phyloP scores from a whole-genome alignment of 2,329 filamentous ascomycete genomes.

The Hypoxylon sp. region DNA sequence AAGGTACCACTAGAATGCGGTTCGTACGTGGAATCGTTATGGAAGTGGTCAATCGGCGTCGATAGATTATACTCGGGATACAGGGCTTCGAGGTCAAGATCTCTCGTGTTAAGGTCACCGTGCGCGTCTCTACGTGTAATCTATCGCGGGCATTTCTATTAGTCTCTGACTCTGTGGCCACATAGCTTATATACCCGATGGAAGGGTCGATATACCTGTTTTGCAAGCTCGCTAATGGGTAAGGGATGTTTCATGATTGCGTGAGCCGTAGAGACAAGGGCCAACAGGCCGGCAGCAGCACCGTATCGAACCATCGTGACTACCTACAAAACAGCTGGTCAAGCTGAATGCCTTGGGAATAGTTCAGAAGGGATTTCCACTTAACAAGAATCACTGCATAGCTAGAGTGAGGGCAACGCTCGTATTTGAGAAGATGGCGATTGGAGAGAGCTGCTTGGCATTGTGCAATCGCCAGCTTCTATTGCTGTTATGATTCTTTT shows the following conservation, averaged over 20 bases:
- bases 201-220: conserved; percentile 45
- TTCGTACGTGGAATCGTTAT: conserved; percentile 82
- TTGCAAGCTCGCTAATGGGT: conserved; percentile 52
- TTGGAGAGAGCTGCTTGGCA: conserved; percentile 34
- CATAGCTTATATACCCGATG: neutral
- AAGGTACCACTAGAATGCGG: conserved; percentile 80
- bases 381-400: conserved; percentile 16
- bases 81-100: conserved; percentile 38
- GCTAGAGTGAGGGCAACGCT: conserved; percentile 22
- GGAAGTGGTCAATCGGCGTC: conserved; percentile 83
- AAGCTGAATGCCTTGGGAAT: conserved; percentile 7
- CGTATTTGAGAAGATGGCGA: conserved; percentile 29
- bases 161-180: neutral
- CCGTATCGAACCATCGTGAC: conserved; percentile 40
- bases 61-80: conserved; percentile 60
- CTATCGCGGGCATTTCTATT: conserved; percentile 36
- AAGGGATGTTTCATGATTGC: conserved; percentile 50
- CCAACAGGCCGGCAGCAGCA: conserved; percentile 40
- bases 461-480: conserved; percentile 36
- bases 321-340: conserved; percentile 12
- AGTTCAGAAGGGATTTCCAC: conserved; percentile 4
- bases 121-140: conserved; percentile 32
- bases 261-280: conserved; percentile 44
- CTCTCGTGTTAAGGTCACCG: conserved; percentile 31
- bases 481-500: conserved; percentile 38